These are phyloP conservation scores for Fragaria iinumae DNA, from an alignment of 306 rosid genomes.

Conservation along the genomic window DNA sequence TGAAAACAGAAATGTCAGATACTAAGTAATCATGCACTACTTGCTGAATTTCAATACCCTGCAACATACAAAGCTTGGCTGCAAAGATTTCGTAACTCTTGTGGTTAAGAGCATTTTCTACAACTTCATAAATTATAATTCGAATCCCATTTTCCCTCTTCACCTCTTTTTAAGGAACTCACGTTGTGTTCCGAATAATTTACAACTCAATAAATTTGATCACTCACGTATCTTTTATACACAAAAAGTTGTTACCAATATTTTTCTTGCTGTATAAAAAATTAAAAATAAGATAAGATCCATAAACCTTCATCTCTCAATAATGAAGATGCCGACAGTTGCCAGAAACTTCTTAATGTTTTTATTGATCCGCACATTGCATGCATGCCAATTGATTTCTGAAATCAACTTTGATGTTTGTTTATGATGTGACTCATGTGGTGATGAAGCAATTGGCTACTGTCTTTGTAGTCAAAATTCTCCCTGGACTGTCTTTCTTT, in stretches of 20 bases:
- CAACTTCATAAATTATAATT: neutral
- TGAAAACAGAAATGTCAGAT: neutral
- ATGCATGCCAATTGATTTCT: neutral
- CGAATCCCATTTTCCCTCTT: neutral
- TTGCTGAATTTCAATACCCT: neutral
- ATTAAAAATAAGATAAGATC: neutral
- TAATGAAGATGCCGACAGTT: slow-evolving; percentile 4
- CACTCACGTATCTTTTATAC: neutral
- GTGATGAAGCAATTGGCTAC: neutral
- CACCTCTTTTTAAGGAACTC: neutral
- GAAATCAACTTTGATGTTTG: neutral
- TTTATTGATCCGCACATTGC: neutral
- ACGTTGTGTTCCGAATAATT: neutral
- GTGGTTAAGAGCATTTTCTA: neutral
- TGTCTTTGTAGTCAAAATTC: neutral
- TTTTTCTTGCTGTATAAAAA: neutral
- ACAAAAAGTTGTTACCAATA: neutral
- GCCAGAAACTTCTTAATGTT: neutral
- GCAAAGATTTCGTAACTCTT: neutral
- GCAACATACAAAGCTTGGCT: neutral
- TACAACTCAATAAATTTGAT: neutral
- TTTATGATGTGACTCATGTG: slow-evolving; percentile 3
- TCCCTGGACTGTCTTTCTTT: neutral
- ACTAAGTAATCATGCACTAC: neutral
- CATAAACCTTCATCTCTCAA: neutral